phyloP scores from a whole-genome alignment of 2,329 filamentous ascomycete species.

The Pseudocercospora cruenta region DNA sequence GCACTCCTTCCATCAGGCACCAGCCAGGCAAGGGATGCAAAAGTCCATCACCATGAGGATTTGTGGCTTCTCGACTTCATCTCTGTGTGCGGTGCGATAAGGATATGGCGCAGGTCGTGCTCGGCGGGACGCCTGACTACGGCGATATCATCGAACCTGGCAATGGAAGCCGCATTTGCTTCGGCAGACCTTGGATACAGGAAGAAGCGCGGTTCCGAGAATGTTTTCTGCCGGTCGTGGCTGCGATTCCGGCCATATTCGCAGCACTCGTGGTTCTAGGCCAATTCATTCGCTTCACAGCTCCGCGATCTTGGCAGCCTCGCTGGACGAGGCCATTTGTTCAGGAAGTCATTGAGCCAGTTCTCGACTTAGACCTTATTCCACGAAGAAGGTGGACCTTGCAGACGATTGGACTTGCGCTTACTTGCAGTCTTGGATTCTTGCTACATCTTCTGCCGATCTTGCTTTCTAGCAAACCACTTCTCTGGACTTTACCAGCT shows the following conservation, averaged over 20 bases:
- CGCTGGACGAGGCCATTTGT: conserved; percentile 59
- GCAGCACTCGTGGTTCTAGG: conserved; percentile 43
- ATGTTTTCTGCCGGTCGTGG: conserved; percentile 47
- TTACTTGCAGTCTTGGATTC: conserved; percentile 26
- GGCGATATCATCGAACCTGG: background rate
- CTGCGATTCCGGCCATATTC: conserved; percentile 43
- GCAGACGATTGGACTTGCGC: conserved; percentile 24
- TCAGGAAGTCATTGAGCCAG: conserved; percentile 41
- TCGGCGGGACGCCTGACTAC: background rate
- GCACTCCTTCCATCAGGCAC: background rate
- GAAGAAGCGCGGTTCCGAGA: conserved; percentile 44
- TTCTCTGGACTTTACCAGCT: conserved; percentile 18
- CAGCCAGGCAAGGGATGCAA: conserved; percentile 1
- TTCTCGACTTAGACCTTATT: conserved; percentile 34
- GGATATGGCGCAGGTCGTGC: background rate
- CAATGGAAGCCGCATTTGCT: conserved; percentile 27
- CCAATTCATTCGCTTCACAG: conserved; percentile 39
- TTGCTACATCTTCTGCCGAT: conserved; percentile 24
- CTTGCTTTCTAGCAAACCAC: background rate
- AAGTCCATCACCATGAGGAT: background rate
- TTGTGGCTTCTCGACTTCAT: background rate
- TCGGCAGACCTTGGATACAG: conserved; percentile 37
- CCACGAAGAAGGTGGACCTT: conserved; percentile 37
- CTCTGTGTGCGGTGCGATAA: background rate
- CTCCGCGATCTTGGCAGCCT: conserved; percentile 41